Percentiles rank a stretch among this genome's conserved stretches.
phyloP scores from a whole-genome alignment of 2,329 filamentous ascomycete genomes.

The Talaromyces sp. region DNA sequence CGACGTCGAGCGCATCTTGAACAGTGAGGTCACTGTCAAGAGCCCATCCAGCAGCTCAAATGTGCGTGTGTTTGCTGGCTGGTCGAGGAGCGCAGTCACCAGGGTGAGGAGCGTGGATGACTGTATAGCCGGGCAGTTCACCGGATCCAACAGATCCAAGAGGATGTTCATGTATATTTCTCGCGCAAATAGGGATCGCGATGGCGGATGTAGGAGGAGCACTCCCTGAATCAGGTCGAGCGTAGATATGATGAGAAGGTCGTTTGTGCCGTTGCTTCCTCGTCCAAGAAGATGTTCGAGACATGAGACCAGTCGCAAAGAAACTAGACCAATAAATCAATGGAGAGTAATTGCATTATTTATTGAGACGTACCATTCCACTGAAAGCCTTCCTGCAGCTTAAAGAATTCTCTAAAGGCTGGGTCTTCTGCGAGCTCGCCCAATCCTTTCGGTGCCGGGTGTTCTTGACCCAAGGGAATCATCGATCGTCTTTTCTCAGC shows the following conservation, averaged over 20 bases:
- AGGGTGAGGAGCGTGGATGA: slow-evolving; percentile 84
- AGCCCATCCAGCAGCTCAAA: slow-evolving; percentile 92
- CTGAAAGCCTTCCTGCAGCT: slow-evolving; percentile 93
- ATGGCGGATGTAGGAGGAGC: slow-evolving; percentile 82
- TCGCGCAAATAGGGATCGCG: slow-evolving; percentile 76
- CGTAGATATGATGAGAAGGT: slow-evolving; percentile 79
- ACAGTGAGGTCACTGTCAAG: slow-evolving; percentile 83
- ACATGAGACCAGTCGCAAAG: slow-evolving; percentile 75
- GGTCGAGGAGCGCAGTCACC: slow-evolving; percentile 80
- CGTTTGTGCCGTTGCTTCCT: slow-evolving; percentile 73
- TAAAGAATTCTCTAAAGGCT: slow-evolving; percentile 92
- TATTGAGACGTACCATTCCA: slow-evolving; percentile 63
- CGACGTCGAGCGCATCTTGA: slow-evolving; percentile 79
- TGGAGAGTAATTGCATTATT: not conserved
- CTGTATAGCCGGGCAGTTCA: slow-evolving; percentile 87
- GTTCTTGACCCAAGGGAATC: slow-evolving; percentile 31
- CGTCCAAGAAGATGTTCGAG: slow-evolving; percentile 82
- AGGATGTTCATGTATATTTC: slow-evolving; percentile 96
- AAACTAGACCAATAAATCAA: slow-evolving; percentile 46
- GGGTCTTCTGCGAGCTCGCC: slow-evolving; percentile 70
- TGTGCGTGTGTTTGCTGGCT: slow-evolving; percentile 78
- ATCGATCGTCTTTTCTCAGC: slow-evolving; percentile 39
- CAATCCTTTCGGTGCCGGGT: slow-evolving; percentile 55
- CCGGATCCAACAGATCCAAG: slow-evolving; percentile 86
- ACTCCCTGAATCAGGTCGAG: slow-evolving; percentile 85